Evolutionary conservation across 306 rosid genomes (phyloP), one percentile per base, ranked within the genome.

Genomic region (Sesbania bispinosa): DNA sequence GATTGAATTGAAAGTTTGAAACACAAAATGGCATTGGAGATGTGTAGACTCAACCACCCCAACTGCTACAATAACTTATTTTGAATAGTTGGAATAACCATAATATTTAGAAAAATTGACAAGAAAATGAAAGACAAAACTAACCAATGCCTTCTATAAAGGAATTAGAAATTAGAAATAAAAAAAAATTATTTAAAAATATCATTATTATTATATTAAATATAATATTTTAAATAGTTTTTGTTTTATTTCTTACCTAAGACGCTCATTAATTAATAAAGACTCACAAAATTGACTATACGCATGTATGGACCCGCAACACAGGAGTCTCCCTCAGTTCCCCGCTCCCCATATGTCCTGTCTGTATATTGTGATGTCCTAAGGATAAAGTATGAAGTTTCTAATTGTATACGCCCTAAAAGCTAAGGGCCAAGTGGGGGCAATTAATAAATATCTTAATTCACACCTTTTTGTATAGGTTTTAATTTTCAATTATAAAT

Each of bases 281-380:
- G n/a, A n/a, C n/a, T n/a, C n/a, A n/a, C n/a, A n/a, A n/a, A n/a
- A n/a, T n/a, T n/a, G n/a, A n/a, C n/a, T n/a, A n/a, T n/a, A n/a
- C n/a, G n/a, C n/a, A n/a, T n/a, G 51, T 10, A 62, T 39, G 48
- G 54, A 63, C 69, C 54, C 54, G 29, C 52, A 38, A 14, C 4
- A 36, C 8, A 62, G 16, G 38, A 4, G 47, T 68, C 35, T 59
- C 68, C 52, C 47, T 76, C 80, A 48, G 14, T 68, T 38, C 71
- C 76, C 70, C 71, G 71, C 71, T 53, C 67, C 73, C 39, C 48
- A 7, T 23, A 11, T 58, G 77, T 33, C 70, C 77, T 35, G 35
- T 48, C 0, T 60, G 41, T 2, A 45, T 45, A 58, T 20, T 30
- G 39, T 51, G n/a, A n/a, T n/a, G n/a, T n/a, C n/a, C n/a, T n/a